These are phyloP conservation scores for Fomitiporia mediterranea DNA, from an alignment of 1,284 basidiomycete species.

Conservation along the genomic window DNA sequence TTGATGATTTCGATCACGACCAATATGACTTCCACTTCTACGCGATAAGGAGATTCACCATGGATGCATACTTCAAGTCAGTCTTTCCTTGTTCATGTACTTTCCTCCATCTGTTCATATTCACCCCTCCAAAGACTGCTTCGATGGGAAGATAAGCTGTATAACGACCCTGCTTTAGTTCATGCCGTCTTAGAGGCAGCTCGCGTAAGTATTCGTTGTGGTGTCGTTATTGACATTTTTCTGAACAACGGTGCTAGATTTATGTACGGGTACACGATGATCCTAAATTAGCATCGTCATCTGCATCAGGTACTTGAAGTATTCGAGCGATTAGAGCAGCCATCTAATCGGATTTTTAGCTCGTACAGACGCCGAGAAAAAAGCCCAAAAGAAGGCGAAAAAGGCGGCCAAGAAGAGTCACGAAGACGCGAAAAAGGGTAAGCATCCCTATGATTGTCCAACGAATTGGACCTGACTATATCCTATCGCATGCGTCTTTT, in stretches of 20 bases:
- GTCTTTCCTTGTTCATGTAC: neutral
- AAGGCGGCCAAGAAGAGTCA: slow-evolving; percentile 73
- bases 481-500: neutral
- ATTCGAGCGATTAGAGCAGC: slow-evolving; percentile 1
- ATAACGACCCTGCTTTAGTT: slow-evolving; percentile 73
- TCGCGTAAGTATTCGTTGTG: slow-evolving; percentile 37
- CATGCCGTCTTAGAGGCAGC: slow-evolving; percentile 70
- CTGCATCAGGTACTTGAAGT: slow-evolving; percentile 30
- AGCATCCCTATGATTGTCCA: slow-evolving; percentile 22
- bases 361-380: slow-evolving; percentile 73
- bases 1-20: slow-evolving; percentile 90
- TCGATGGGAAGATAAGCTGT: slow-evolving; percentile 78
- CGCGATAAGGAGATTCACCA: slow-evolving; percentile 84
- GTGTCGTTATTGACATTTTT: neutral
- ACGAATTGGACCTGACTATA: slow-evolving; percentile 7
- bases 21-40: slow-evolving; percentile 99
- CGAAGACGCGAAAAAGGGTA: slow-evolving; percentile 61
- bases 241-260: slow-evolving; percentile 43
- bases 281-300: slow-evolving; percentile 50
- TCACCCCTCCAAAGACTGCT: slow-evolving; percentile 52
- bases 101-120: neutral
- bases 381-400: slow-evolving; percentile 87
- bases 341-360: slow-evolving; percentile 23
- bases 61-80: slow-evolving; percentile 82
- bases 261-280: slow-evolving; percentile 75